A percentile compares a stretch with the other conserved stretches of the same genome.
phyloP scores from a whole-genome alignment of 805 yeast genomes.

The Monosporozyma solicola region DNA sequence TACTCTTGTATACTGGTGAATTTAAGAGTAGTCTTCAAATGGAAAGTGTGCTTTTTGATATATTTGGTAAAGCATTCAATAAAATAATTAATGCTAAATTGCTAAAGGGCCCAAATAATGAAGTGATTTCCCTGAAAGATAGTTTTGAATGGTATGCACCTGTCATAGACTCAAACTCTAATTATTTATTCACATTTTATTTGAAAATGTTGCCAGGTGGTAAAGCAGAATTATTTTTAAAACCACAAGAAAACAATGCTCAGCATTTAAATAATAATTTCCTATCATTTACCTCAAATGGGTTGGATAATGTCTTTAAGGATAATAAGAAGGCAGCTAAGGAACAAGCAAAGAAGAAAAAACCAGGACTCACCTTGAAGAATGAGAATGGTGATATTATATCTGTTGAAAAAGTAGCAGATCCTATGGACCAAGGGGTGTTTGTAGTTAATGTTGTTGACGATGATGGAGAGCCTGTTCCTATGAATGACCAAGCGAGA shows the following conservation, averaged over 20 bases:
- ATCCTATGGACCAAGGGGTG: not conserved
- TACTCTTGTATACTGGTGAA: slow-evolving; percentile 3
- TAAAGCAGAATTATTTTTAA: not conserved
- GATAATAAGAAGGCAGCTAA: not conserved
- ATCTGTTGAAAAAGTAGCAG: not conserved
- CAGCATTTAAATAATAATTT: not conserved
- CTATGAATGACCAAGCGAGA: not conserved
- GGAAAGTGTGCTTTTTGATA: slow-evolving; percentile 4
- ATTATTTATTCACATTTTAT: slow-evolving; percentile 14
- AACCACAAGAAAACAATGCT: not conserved
- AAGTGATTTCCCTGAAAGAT: slow-evolving; percentile 18
- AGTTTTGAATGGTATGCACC: slow-evolving; percentile 28
- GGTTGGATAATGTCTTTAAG: not conserved
- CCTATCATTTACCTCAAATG: not conserved
- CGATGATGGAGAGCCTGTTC: not conserved
- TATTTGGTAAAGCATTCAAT: slow-evolving; percentile 17
- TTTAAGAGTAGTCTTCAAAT: not conserved
- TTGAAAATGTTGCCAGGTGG: not conserved
- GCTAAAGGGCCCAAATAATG: slow-evolving; percentile 13
- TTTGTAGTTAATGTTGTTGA: not conserved
- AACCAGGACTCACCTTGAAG: not conserved
- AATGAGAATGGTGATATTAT: not conserved
- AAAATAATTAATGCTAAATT: slow-evolving; percentile 13
- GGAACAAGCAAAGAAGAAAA: not conserved
- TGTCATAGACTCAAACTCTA: slow-evolving; percentile 21